A percentile compares a stretch with the other conserved stretches of the same genome.
phyloP scores from a whole-genome alignment of 192 early-diverging fungal genomes.

The Gigaspora rosea region DNA sequence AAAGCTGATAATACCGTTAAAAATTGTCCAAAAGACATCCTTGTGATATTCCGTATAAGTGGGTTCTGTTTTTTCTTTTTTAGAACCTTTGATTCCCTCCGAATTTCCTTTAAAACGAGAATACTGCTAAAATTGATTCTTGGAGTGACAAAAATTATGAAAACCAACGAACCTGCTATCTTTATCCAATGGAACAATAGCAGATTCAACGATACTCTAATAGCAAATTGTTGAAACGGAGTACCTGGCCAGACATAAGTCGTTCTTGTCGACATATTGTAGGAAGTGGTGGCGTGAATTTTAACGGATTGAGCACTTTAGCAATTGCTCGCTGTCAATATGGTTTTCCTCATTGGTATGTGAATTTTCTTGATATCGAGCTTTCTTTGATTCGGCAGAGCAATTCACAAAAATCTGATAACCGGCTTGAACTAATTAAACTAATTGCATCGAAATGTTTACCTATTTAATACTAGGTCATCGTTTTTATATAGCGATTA shows the following conservation, averaged over 20 bases:
- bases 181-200: conserved; percentile 10
- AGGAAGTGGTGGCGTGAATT: background rate
- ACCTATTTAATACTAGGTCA: too few species aligned
- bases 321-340: background rate
- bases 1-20: too few species aligned
- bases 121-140: background rate
- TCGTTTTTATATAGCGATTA: too few species aligned
- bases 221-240: conserved; percentile 2
- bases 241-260: conserved; percentile 5
- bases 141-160: background rate
- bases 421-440: too few species aligned
- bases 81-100: conserved; percentile 1
- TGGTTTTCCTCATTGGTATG: conserved; percentile 5
- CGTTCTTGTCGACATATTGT: background rate
- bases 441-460: too few species aligned
- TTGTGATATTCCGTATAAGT: background rate
- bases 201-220: conserved; percentile 3
- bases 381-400: too few species aligned
- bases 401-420: too few species aligned
- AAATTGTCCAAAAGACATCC: too few species aligned
- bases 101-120: background rate
- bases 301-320: background rate
- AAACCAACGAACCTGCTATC: conserved; percentile 3
- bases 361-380: background rate
- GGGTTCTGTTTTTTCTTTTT: background rate